Base-by-base conservation (phyloP, 768 basidiomycete genomes). In the Rhizopogon vulgaris region DNA sequence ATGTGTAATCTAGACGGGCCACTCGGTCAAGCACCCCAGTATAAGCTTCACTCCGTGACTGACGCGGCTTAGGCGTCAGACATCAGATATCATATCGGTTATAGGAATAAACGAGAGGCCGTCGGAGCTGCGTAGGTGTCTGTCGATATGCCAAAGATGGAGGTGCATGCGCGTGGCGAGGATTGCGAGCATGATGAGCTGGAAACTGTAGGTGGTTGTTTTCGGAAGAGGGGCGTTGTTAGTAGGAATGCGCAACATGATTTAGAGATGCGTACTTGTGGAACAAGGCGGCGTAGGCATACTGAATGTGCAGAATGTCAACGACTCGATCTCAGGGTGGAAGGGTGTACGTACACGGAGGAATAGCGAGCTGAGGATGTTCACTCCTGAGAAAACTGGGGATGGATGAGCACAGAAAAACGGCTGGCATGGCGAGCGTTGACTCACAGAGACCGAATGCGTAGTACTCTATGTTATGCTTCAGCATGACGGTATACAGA, bases 151-250 rank as follows among this genome's bases (percentile, higher is more conserved):
- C 45, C 40, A 43, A 12, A 51, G 50, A 24, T 51, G 30, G 30
- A 51, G 50, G 17, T 51, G 50, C 50, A 51, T 51, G 14, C 43
- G 50, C 12, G 45, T 41, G 17, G 40, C 49, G 10, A 51, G 38
- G 12, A 51, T 46, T 11, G 50, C 42, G 30, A 47, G 50, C 17
- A 51, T 48, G 18, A 51, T 41, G 24, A 43, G 7, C 22, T 51
- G 50, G 30, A 39, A 27, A 27, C 48, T 49, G 40, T 10, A 11
- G 2, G 28, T 8, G 9, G 10, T 30, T 30, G 28, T 30, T 30
- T 38, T 38, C 8, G 7, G 41, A 15, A 15, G 37, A 10, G n/a
- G 6, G 42, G 6, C 11, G n/a, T 12, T 18, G 2, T 43, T 17
- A 30, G 28, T 12, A 6, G 6, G 28, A 6, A 30, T 30, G n/a